These are phyloP conservation scores for Fomitopsis palustris DNA, from an alignment of 1,284 basidiomycete species.

Conservation along the genomic window DNA sequence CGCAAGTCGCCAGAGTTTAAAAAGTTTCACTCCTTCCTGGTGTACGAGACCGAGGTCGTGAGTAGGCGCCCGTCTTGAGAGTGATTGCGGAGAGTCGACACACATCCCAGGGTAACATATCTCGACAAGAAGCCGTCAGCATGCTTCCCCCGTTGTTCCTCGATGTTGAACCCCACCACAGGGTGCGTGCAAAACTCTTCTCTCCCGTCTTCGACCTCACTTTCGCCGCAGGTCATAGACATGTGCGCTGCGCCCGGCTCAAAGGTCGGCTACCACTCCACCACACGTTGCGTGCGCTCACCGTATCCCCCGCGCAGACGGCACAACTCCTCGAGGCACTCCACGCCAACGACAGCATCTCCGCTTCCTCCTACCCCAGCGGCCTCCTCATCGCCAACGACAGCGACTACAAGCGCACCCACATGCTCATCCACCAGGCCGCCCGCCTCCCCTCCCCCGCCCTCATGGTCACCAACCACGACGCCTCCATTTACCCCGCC, in stretches of 20 bases:
- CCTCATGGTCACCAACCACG: slow-evolving; percentile 94
- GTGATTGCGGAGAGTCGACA: no score
- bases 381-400: slow-evolving; percentile 90
- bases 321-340: slow-evolving; percentile 90
- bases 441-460: slow-evolving; percentile 90
- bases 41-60: slow-evolving; percentile 97
- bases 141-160: slow-evolving; percentile 98
- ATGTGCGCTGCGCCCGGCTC: slow-evolving; percentile 99
- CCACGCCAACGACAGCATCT: slow-evolving; percentile 64
- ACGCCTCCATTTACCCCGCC: slow-evolving; percentile 86
- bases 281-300: slow-evolving; percentile 1
- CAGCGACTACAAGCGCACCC: slow-evolving; percentile 90
- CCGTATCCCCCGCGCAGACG: slow-evolving; percentile 51
- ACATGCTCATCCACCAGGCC: slow-evolving; percentile 98
- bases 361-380: slow-evolving; percentile 60
- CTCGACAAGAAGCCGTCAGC: slow-evolving; percentile 96
- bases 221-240: slow-evolving; percentile 75
- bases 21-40: slow-evolving; percentile 94
- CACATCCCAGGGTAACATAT: slow-evolving; percentile 80
- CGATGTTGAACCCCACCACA: slow-evolving; percentile 90
- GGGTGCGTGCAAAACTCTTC: slow-evolving; percentile 39
- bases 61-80: background rate
- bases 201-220: no score
- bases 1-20: slow-evolving; percentile 94
- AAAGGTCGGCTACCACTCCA: slow-evolving; percentile 51